phyloP scores from a whole-genome alignment of 2,329 filamentous ascomycete species.

The Bipolaris cookei region DNA sequence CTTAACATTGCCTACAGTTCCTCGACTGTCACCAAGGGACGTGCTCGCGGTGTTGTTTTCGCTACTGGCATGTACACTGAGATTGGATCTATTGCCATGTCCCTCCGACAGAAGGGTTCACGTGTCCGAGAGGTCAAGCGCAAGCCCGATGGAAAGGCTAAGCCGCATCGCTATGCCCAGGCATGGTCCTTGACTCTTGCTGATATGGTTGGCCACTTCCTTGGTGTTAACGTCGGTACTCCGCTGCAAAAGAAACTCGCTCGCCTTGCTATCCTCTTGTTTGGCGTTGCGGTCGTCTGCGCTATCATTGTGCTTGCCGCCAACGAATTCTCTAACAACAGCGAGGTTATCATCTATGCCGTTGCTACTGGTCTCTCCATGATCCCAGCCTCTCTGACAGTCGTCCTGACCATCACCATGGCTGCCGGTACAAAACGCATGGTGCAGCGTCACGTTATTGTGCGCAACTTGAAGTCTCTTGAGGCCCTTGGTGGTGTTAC shows the following conservation, averaged over 20 bases:
- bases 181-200: conserved; percentile 59
- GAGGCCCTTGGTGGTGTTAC: conserved; percentile 48
- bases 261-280: conserved; percentile 43
- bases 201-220: conserved; percentile 46
- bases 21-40: conserved; percentile 72
- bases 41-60: conserved; percentile 71
- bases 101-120: conserved; percentile 6
- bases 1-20: conserved; percentile 69
- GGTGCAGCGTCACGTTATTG: conserved; percentile 45
- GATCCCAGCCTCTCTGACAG: conserved; percentile 48
- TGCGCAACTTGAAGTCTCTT: conserved; percentile 45
- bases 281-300: conserved; percentile 47
- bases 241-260: conserved; percentile 49
- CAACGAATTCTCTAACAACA: conserved; percentile 40
- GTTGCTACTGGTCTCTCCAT: conserved; percentile 49
- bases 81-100: conserved; percentile 72
- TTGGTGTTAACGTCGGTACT: conserved; percentile 52
- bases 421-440: conserved; percentile 49
- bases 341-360: conserved; percentile 51
- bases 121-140: conserved; percentile 47
- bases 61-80: conserved; percentile 74
- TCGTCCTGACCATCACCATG: conserved; percentile 51
- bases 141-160: conserved; percentile 43
- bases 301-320: conserved; percentile 52
- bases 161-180: conserved; percentile 53